Conservation (phyloP, 2,329 filamentous ascomycete genomes). For the Aspergillus novoparasiticus region DNA sequence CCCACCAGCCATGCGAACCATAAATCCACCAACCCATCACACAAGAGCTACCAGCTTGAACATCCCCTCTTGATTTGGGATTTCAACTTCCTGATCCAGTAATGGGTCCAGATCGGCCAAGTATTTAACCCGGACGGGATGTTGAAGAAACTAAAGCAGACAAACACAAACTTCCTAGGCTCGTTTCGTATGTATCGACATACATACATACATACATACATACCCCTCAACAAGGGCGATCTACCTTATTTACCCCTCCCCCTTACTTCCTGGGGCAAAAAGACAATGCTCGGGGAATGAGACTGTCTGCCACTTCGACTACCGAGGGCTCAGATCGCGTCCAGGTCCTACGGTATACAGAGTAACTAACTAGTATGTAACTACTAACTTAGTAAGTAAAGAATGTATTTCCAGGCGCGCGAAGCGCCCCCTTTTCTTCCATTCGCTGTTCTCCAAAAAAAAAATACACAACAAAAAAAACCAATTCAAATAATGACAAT, state of each 20-base stretch:
- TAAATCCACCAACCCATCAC: background rate
- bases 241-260: slow-evolving; percentile 2
- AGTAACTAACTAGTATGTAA: background rate
- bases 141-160: background rate
- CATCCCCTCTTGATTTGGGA: background rate
- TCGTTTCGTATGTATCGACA: background rate
- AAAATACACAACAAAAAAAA: background rate
- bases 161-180: background rate
- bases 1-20: background rate
- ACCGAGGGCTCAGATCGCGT: background rate
- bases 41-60: background rate
- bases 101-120: background rate
- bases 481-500: background rate
- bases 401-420: background rate
- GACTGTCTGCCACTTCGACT: background rate
- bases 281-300: background rate
- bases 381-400: background rate
- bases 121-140: background rate
- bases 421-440: background rate
- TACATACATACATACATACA: background rate
- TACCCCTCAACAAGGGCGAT: slow-evolving; percentile 3
- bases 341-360: background rate
- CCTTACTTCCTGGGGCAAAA: background rate
- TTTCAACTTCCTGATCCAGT: background rate
- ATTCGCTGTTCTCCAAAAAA: no score